Percentiles rank a stretch among this genome's conserved stretches.
Evolutionary conservation across 73 alveolate species (phyloP).

Genomic region (Vitrella brassicaformis): DNA sequence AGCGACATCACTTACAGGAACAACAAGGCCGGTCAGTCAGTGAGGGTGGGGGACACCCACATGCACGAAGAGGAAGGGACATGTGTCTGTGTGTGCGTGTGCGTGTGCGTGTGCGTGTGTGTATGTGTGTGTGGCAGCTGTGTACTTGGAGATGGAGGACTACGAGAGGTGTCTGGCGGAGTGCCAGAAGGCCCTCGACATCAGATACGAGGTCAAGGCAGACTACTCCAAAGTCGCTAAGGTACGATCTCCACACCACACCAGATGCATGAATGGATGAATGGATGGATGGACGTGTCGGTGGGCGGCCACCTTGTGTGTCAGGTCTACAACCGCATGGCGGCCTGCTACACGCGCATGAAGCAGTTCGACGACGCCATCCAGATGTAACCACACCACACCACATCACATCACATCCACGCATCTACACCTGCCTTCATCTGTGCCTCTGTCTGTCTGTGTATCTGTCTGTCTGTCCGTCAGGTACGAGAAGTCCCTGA

Average conservation of each 20-base stretch:
- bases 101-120: no score
- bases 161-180: slow-evolving; percentile 62
- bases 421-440: no score
- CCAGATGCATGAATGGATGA: not conserved
- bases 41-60: no score
- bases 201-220: slow-evolving; percentile 42
- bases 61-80: no score
- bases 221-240: slow-evolving; percentile 47
- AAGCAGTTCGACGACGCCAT: not conserved
- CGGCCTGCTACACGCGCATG: not conserved
- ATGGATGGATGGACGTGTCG: not conserved
- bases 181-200: slow-evolving; percentile 65
- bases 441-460: no score
- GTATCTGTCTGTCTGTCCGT: no score
- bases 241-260: not conserved
- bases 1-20: slow-evolving; percentile 64
- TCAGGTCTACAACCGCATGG: not conserved
- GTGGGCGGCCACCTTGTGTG: not conserved
- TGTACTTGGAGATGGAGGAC: slow-evolving; percentile 70
- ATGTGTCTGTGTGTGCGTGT: no score
- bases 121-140: slow-evolving; percentile 76
- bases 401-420: no score
- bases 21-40: no score
- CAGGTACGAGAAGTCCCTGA: slow-evolving; percentile 23
- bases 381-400: no score